A percentile compares a stretch with the other conserved stretches of the same genome.
Evolutionary conservation across 176 grass and related monocot species (phyloP).

Genomic region (Avena eriantha): DNA sequence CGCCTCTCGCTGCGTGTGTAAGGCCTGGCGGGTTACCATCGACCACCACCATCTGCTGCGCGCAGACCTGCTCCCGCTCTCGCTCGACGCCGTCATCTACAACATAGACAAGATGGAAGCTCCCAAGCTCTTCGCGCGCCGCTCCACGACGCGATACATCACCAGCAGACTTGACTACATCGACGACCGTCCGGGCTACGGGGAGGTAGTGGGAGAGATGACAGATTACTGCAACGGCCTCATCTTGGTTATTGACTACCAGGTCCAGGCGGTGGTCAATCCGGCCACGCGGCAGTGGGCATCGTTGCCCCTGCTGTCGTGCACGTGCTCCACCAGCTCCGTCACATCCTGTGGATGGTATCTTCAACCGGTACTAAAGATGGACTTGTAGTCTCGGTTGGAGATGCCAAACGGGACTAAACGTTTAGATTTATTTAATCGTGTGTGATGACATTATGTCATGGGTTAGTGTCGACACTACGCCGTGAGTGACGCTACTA

Average conservation of each 20-base stretch:
- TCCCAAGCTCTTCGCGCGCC: not conserved
- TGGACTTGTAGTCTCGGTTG: too few relatives aligned
- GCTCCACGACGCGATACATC: not conserved
- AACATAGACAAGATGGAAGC: not conserved
- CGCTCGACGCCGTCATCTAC: not conserved
- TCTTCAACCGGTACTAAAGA: too few relatives aligned
- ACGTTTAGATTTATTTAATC: too few relatives aligned
- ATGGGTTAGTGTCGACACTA: too few relatives aligned
- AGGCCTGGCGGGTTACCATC: not conserved
- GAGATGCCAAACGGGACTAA: too few relatives aligned
- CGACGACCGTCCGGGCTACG: not conserved
- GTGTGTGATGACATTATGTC: too few relatives aligned
- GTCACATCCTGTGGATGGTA: not conserved
- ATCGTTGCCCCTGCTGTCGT: not conserved
- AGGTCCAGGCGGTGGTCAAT: not conserved
- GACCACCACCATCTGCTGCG: not conserved
- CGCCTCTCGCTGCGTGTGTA: not conserved
- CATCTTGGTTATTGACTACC: not conserved
- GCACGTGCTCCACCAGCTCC: not conserved
- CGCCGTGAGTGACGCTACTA: too few relatives aligned
- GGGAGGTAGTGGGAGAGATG: not conserved
- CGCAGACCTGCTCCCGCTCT: not conserved
- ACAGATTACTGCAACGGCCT: not conserved
- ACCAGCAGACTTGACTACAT: not conserved
- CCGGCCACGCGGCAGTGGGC: slow-evolving; percentile 1